A percentile compares a stretch with the other conserved stretches of the same genome.
phyloP scores from a whole-genome alignment of 495 filamentous ascomycete species.

The Delitschia confertaspora region DNA sequence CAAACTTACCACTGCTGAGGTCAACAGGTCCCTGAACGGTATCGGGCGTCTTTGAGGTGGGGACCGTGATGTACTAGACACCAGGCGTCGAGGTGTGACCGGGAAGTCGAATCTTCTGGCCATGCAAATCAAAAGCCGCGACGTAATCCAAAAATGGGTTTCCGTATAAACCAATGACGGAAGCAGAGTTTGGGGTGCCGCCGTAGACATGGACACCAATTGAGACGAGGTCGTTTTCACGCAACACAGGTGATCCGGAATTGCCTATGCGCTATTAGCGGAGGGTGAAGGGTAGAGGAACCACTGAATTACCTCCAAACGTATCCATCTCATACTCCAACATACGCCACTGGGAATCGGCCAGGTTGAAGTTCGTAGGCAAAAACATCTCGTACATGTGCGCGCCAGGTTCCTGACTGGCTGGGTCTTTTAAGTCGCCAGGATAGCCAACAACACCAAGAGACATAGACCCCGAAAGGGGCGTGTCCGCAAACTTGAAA shows the following conservation, averaged over 20 bases:
- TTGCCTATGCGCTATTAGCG: conserved; percentile 9
- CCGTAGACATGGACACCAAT: conserved; percentile 10
- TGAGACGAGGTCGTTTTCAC: conserved; percentile 2
- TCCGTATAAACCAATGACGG: conserved; percentile 5
- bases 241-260: conserved; percentile 8
- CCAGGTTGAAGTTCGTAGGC: conserved; percentile 27
- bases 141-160: conserved; percentile 11
- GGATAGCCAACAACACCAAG: conserved; percentile 41
- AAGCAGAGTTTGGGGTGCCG: conserved; percentile 5
- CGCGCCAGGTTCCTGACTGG: conserved; percentile 34
- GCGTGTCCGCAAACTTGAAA: conserved; percentile 31
- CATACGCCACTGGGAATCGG: conserved; percentile 27
- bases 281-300: neutral
- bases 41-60: conserved; percentile 11
- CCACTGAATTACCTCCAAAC: conserved; percentile 3
- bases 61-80: conserved; percentile 7
- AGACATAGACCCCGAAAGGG: conserved; percentile 23
- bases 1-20: conserved; percentile 8
- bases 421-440: conserved; percentile 29
- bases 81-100: conserved; percentile 2
- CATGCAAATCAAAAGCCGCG: conserved; percentile 7
- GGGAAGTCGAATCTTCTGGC: conserved; percentile 3
- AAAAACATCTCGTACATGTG: conserved; percentile 37
- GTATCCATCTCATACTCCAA: conserved; percentile 36
- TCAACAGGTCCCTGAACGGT: neutral